phyloP scores from a whole-genome alignment of 352 stramenopile genomes.

The Pythium dissotocum region DNA sequence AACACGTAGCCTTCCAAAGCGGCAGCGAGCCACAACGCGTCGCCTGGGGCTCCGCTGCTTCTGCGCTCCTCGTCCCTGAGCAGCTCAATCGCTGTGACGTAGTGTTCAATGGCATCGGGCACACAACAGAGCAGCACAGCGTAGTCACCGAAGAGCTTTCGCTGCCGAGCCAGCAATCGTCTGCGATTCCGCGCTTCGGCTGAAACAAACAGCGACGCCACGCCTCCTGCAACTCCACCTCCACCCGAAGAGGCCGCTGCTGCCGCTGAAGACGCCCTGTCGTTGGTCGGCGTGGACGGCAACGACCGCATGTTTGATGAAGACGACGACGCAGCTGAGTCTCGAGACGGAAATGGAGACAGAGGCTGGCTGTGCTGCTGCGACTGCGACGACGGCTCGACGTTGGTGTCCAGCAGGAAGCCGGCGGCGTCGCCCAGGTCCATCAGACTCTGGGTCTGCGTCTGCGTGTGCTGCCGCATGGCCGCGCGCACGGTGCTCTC shows the following conservation, averaged over 20 bases:
- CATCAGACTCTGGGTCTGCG: slow-evolving; percentile 16
- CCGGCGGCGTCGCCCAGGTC: slow-evolving; percentile 42
- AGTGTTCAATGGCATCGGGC: slow-evolving; percentile 71
- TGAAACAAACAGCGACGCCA: slow-evolving; percentile 31
- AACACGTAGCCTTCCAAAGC: slow-evolving; percentile 75
- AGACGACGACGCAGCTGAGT: slow-evolving; percentile 32
- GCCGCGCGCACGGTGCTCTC: slow-evolving; percentile 71
- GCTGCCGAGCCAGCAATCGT: slow-evolving; percentile 54
- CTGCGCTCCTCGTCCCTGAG: slow-evolving; percentile 76
- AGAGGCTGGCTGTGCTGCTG: slow-evolving; percentile 28
- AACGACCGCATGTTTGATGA: slow-evolving; percentile 23
- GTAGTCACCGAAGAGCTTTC: slow-evolving; percentile 85
- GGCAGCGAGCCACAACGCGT: slow-evolving; percentile 79
- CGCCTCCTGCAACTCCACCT: slow-evolving; percentile 9
- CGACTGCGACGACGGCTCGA: slow-evolving; percentile 50
- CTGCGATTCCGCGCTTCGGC: slow-evolving; percentile 54
- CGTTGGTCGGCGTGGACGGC: slow-evolving; percentile 14
- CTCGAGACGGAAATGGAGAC: slow-evolving; percentile 30
- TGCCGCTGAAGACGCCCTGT: slow-evolving; percentile 5
- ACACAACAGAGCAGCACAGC: slow-evolving; percentile 65
- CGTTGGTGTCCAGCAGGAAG: slow-evolving; percentile 72
- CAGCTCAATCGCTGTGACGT: slow-evolving; percentile 66
- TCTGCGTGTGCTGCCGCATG: slow-evolving; percentile 42
- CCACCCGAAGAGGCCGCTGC: not conserved
- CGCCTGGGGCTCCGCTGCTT: slow-evolving; percentile 43